A percentile compares a stretch with the other conserved stretches of the same genome.
Conservation (phyloP, 2,329 filamentous ascomycete species). For the Cercospora brassicicola region DNA sequence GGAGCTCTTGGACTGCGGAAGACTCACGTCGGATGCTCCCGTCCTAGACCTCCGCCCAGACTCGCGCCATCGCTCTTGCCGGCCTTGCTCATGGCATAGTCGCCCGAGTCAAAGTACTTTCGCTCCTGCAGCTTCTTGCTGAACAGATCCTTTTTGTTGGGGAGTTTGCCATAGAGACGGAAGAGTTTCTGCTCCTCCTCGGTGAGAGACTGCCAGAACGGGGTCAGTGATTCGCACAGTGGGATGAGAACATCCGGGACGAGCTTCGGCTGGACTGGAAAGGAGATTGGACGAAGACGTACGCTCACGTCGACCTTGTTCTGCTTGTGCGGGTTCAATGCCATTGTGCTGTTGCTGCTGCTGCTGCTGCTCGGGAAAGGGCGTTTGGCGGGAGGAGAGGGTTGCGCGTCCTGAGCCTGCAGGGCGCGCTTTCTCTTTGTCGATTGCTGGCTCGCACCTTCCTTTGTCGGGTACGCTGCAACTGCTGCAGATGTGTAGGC, state of each 20-base stretch:
- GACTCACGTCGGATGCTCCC: conserved; percentile 77
- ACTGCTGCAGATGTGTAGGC: not conserved
- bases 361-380: not conserved
- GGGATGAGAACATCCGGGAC: conserved; percentile 10
- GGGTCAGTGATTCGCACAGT: conserved; percentile 15
- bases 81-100: conserved; percentile 92
- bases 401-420: conserved; percentile 8
- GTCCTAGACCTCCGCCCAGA: conserved; percentile 80
- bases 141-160: conserved; percentile 91
- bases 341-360: conserved; percentile 22
- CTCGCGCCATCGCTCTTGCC: conserved; percentile 87
- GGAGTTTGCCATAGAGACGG: conserved; percentile 95
- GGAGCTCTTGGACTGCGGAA: conserved; percentile 35
- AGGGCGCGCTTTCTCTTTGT: conserved; percentile 13
- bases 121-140: conserved; percentile 99
- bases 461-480: not conserved
- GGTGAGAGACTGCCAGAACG: conserved; percentile 61
- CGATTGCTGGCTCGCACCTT: not conserved
- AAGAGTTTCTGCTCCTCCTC: conserved; percentile 96
- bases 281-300: conserved; percentile 46
- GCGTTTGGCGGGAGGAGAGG: not conserved
- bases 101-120: conserved; percentile 95
- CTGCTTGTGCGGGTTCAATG: conserved; percentile 91
- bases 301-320: conserved; percentile 98
- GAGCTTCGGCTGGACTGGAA: not conserved